These are phyloP conservation scores for Exophiala mesophila DNA, from an alignment of 2,329 filamentous ascomycete species.

Conservation along the genomic window DNA sequence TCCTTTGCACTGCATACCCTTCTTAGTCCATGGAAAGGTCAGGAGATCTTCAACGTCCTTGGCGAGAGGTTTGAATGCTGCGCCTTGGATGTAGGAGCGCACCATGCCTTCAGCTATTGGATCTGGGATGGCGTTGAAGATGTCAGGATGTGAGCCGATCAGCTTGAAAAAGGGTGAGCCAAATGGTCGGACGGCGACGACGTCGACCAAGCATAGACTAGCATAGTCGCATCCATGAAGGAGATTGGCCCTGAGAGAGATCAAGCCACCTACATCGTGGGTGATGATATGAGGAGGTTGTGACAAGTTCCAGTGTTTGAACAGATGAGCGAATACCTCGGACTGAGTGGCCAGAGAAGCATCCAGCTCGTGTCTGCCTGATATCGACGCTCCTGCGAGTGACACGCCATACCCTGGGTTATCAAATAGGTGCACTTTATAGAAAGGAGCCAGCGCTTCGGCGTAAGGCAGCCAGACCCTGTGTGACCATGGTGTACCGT, in stretches of 20 bases:
- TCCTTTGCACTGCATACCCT: conserved; percentile 27
- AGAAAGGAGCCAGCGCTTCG: conserved; percentile 32
- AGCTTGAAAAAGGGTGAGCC: conserved; percentile 42
- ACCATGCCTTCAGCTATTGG: conserved; percentile 37
- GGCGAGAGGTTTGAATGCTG: conserved; percentile 30
- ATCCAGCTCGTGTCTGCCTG: conserved; percentile 24
- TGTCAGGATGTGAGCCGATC: conserved; percentile 31
- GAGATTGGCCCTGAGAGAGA: conserved; percentile 37
- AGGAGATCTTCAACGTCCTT: conserved; percentile 34
- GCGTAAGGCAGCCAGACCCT: conserved; percentile 37
- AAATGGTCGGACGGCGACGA: conserved; percentile 41
- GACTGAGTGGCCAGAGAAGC: conserved; percentile 38
- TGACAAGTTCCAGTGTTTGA: conserved; percentile 30
- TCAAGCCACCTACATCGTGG: conserved; percentile 42
- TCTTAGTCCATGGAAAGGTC: conserved; percentile 33
- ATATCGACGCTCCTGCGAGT: conserved; percentile 26
- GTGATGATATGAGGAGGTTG: conserved; percentile 37
- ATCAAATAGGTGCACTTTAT: conserved; percentile 42
- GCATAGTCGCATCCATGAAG: conserved; percentile 35
- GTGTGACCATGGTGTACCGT: conserved; percentile 47
- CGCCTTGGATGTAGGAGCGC: conserved; percentile 37
- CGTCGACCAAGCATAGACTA: conserved; percentile 40
- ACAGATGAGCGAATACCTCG: conserved; percentile 36
- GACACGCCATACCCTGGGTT: conserved; percentile 43
- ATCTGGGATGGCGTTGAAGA: conserved; percentile 34